A percentile compares a stretch with the other conserved stretches of the same genome.
Conservation (phyloP, 768 basidiomycete species). For the Leccinellum albellum region DNA sequence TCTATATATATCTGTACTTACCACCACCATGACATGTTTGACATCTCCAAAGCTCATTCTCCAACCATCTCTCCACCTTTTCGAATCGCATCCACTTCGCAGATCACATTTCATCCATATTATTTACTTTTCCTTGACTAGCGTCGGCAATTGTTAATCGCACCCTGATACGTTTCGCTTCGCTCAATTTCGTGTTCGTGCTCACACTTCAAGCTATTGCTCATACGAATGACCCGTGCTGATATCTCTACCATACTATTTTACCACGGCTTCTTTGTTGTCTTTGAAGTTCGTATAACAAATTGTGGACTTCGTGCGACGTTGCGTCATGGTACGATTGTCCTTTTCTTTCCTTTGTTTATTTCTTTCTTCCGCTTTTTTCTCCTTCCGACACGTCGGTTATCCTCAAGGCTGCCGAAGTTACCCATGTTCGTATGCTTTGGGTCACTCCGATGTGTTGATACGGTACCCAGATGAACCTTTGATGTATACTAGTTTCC, state of each 20-base stretch:
- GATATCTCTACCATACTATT: slow-evolving; percentile 35
- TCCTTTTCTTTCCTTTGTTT: neutral
- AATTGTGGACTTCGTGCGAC: slow-evolving; percentile 2
- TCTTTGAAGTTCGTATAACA: slow-evolving; percentile 20
- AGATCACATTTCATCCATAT: slow-evolving; percentile 25
- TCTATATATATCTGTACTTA: slow-evolving; percentile 40
- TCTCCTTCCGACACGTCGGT: neutral
- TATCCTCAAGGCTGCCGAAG: slow-evolving; percentile 1
- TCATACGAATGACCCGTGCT: slow-evolving; percentile 26
- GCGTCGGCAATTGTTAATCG: slow-evolving; percentile 29
- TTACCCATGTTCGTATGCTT: slow-evolving; percentile 11
- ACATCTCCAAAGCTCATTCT: slow-evolving; percentile 30
- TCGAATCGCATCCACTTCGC: slow-evolving; percentile 29
- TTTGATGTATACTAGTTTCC: slow-evolving; percentile 27
- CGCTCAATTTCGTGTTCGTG: slow-evolving; percentile 16
- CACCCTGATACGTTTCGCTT: slow-evolving; percentile 21
- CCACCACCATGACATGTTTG: slow-evolving; percentile 33
- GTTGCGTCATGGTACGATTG: slow-evolving; percentile 12
- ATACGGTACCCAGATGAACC: slow-evolving; percentile 14
- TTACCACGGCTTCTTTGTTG: slow-evolving; percentile 22
- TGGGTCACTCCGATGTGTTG: slow-evolving; percentile 12
- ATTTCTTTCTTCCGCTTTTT: neutral
- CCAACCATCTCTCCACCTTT: slow-evolving; percentile 14
- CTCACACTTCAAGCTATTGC: slow-evolving; percentile 27
- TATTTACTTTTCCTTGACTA: slow-evolving; percentile 25